phyloP scores from a whole-genome alignment of 2,329 filamentous ascomycete genomes.

The Alternaria arborescens region DNA sequence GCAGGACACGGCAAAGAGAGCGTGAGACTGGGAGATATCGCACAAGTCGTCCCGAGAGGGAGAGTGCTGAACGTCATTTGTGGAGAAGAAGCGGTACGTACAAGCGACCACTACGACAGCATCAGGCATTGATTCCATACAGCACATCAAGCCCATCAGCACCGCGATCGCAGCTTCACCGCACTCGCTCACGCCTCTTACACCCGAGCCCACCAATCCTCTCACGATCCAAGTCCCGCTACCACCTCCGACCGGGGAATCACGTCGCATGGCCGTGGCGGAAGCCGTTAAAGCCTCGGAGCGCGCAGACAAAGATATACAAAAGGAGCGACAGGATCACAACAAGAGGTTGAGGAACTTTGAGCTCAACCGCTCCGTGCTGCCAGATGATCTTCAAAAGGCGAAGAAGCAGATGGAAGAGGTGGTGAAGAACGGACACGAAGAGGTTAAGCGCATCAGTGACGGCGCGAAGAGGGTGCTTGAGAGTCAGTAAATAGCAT shows the following conservation, averaged over 20 bases:
- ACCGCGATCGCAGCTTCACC: slow-evolving; percentile 62
- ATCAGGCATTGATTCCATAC: slow-evolving; percentile 8
- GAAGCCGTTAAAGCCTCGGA: slow-evolving; percentile 54
- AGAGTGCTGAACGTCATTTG: slow-evolving; percentile 68
- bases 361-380: slow-evolving; percentile 53
- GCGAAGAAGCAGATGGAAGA: slow-evolving; percentile 60
- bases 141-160: slow-evolving; percentile 65
- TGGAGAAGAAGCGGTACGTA: slow-evolving; percentile 69
- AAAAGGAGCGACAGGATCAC: slow-evolving; percentile 57
- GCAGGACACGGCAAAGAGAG: slow-evolving; percentile 57
- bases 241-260: slow-evolving; percentile 66
- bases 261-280: slow-evolving; percentile 54
- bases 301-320: slow-evolving; percentile 52
- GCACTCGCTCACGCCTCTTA: slow-evolving; percentile 61
- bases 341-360: slow-evolving; percentile 59
- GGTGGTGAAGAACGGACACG: slow-evolving; percentile 58
- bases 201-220: slow-evolving; percentile 58
- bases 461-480: slow-evolving; percentile 60
- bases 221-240: slow-evolving; percentile 64
- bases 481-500: slow-evolving; percentile 40
- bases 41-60: slow-evolving; percentile 72
- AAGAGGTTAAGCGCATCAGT: slow-evolving; percentile 59
- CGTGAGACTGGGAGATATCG: slow-evolving; percentile 67
- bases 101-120: not conserved
- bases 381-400: slow-evolving; percentile 61